phyloP scores from a whole-genome alignment of 2,329 filamentous ascomycete genomes.

The Ophiostoma himal-ulmi region DNA sequence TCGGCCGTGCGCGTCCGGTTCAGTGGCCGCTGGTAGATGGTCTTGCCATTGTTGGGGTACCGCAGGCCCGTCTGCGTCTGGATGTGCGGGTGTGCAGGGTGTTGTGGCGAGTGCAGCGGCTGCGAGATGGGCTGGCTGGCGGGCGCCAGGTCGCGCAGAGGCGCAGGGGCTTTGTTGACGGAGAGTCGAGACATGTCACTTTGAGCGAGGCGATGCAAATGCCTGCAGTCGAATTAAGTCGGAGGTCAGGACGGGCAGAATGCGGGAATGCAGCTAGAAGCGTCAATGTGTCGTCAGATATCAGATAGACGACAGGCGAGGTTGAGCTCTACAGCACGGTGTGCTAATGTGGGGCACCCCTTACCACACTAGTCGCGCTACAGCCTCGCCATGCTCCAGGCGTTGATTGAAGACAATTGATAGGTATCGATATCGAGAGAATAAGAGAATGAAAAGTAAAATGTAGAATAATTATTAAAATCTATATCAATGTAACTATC shows the following conservation, averaged over 20 bases:
- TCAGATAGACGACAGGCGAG: neutral
- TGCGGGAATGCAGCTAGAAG: neutral
- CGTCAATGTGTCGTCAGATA: neutral
- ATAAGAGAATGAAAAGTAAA: neutral
- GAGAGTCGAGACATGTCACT: constrained; percentile 13
- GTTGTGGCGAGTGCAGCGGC: constrained; percentile 16
- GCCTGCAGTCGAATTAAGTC: no score
- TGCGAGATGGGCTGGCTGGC: constrained; percentile 16
- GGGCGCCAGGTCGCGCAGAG: constrained; percentile 16
- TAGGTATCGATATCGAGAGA: no score
- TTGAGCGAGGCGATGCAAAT: neutral
- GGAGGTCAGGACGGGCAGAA: neutral
- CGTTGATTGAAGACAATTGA: no score
- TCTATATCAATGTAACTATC: neutral
- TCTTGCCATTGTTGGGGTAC: constrained; percentile 89
- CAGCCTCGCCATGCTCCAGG: neutral
- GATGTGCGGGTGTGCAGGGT: constrained; percentile 41
- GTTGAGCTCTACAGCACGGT: constrained; percentile 7
- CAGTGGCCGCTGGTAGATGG: constrained; percentile 92
- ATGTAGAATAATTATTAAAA: neutral
- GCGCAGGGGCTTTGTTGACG: constrained; percentile 21
- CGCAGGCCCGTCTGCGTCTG: constrained; percentile 59
- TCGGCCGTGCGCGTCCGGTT: constrained; percentile 85
- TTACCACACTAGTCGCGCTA: neutral
- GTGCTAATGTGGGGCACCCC: constrained; percentile 17